A percentile compares a stretch with the other conserved stretches of the same genome.
Evolutionary conservation across 352 stramenopile species (phyloP).

Genomic region (Thalassiosira ordinaria): DNA sequence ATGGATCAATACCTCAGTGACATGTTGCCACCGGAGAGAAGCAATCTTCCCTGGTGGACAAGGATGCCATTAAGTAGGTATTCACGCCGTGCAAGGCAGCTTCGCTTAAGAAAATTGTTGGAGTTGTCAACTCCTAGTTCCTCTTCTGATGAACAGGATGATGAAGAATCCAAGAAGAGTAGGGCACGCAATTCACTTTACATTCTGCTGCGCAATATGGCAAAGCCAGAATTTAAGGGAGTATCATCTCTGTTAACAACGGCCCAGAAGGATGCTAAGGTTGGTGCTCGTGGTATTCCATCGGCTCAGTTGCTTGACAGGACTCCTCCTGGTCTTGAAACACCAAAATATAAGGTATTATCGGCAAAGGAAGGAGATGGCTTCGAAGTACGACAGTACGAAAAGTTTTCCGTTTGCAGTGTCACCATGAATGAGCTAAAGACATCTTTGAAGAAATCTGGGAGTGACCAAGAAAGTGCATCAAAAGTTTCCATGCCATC

Average conservation of each 20-base stretch:
- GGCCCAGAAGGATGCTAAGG: constrained; percentile 29
- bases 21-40: constrained; percentile 27
- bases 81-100: constrained; percentile 34
- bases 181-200: constrained; percentile 30
- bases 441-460: constrained; percentile 1
- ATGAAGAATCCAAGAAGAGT: constrained; percentile 35
- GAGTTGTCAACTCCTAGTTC: constrained; percentile 28
- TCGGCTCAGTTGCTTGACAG: constrained; percentile 30
- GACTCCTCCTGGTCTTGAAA: constrained; percentile 73
- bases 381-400: constrained; percentile 79
- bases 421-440: constrained; percentile 64
- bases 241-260: constrained; percentile 15
- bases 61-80: constrained; percentile 29
- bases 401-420: constrained; percentile 77
- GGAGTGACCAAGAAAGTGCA: constrained; percentile 44
- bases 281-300: constrained; percentile 9
- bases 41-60: constrained; percentile 24
- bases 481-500: constrained; percentile 68
- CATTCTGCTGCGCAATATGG: constrained; percentile 40
- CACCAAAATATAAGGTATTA: constrained; percentile 77
- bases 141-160: constrained; percentile 17
- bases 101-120: constrained; percentile 37
- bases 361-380: constrained; percentile 21
- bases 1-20: constrained; percentile 39
- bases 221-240: constrained; percentile 36